These are phyloP conservation scores for Chlorencoelia australis DNA, from an alignment of 2,329 filamentous ascomycete genomes.

Conservation along the genomic window DNA sequence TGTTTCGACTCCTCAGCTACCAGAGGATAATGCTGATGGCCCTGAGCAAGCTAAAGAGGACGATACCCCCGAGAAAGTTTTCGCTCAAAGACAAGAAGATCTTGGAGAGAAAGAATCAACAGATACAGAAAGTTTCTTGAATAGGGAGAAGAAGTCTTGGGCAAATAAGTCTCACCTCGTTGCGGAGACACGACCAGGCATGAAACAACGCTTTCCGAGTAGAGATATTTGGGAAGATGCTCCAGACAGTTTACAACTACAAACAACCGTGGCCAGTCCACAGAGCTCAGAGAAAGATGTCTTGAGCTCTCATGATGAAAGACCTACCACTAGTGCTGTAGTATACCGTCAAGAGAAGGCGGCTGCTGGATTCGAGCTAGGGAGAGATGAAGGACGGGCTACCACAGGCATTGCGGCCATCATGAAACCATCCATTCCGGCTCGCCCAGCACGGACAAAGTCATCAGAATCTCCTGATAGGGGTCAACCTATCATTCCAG, in stretches of 20 bases:
- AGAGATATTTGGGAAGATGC: slow-evolving; percentile 91
- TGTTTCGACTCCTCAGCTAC: slow-evolving; percentile 69
- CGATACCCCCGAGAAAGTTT: slow-evolving; percentile 50
- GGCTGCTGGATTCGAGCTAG: slow-evolving; percentile 14
- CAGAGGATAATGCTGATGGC: slow-evolving; percentile 31
- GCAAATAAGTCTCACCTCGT: slow-evolving; percentile 39
- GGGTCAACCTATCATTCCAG: slow-evolving; percentile 23
- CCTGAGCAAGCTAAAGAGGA: slow-evolving; percentile 3
- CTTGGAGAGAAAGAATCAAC: slow-evolving; percentile 46
- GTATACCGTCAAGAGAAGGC: slow-evolving; percentile 22
- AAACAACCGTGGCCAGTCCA: slow-evolving; percentile 58
- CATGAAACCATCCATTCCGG: slow-evolving; percentile 46
- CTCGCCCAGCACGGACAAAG: slow-evolving; percentile 36
- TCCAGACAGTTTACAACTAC: slow-evolving; percentile 71
- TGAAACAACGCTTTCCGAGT: slow-evolving; percentile 73
- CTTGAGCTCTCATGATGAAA: slow-evolving; percentile 33
- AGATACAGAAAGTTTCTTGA: slow-evolving; percentile 41
- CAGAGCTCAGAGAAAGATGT: slow-evolving; percentile 36
- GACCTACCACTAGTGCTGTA: slow-evolving; percentile 25
- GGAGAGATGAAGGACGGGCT: slow-evolving; percentile 17
- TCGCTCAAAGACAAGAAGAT: slow-evolving; percentile 56
- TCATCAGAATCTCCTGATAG: slow-evolving; percentile 21
- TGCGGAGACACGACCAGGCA: slow-evolving; percentile 42
- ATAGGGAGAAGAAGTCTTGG: slow-evolving; percentile 41
- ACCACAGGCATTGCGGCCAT: slow-evolving; percentile 36